Evolutionary conservation across 2,329 filamentous ascomycete genomes (phyloP).

Genomic region (Fusarium torulosum): DNA sequence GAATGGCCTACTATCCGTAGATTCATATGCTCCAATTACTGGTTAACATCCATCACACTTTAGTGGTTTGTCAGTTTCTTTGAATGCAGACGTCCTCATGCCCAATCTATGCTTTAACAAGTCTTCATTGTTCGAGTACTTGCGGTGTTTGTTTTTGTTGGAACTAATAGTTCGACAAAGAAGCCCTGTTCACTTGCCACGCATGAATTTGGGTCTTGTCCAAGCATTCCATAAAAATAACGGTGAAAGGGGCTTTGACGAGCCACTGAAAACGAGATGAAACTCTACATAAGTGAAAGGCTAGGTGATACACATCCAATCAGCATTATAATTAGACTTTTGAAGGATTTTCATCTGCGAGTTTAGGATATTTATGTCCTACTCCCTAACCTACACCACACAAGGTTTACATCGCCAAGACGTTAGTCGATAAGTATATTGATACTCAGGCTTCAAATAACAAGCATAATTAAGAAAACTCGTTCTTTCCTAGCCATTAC

Average conservation of each 20-base stretch:
- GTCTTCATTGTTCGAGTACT: not conserved
- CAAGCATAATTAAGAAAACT: slow-evolving; percentile 5
- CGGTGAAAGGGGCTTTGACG: not conserved
- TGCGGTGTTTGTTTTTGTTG: not conserved
- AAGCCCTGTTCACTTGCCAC: slow-evolving; percentile 20
- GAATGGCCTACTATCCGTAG: not conserved
- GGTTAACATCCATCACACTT: slow-evolving; percentile 3
- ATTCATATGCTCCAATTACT: not conserved
- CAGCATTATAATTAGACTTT: not conserved
- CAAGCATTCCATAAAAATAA: slow-evolving; percentile 14
- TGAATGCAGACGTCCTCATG: slow-evolving; percentile 7
- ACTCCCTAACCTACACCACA: slow-evolving; percentile 15
- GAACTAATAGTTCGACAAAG: not conserved
- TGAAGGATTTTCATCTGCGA: not conserved
- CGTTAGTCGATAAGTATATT: too few species aligned
- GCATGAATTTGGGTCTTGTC: slow-evolving; percentile 33
- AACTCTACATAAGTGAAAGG: not conserved
- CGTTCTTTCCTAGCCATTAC: not conserved
- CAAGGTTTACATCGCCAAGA: not conserved
- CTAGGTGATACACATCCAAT: not conserved
- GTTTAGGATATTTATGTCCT: not conserved
- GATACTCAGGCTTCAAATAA: not conserved
- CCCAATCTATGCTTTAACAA: not conserved
- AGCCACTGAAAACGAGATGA: not conserved
- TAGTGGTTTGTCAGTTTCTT: slow-evolving; percentile 12